Evolutionary conservation across 495 filamentous ascomycete species (phyloP).

Genomic region (Rostrohypoxylon terebratum): DNA sequence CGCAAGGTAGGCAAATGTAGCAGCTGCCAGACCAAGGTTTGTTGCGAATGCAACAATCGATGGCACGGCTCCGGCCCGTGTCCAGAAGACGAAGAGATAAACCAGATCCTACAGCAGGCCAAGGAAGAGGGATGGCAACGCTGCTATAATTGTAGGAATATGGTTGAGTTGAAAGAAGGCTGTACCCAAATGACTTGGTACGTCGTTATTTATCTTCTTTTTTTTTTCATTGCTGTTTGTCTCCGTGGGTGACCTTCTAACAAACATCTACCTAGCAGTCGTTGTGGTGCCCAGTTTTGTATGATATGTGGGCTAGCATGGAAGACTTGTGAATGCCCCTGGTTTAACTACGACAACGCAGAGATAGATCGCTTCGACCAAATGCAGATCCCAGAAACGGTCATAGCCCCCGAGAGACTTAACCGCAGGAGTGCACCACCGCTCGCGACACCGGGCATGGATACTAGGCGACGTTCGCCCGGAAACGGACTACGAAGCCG

Average conservation of each 20-base stretch:
- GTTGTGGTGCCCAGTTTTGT: slow-evolving; percentile 84
- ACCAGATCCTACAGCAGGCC: slow-evolving; percentile 72
- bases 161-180: slow-evolving; percentile 83
- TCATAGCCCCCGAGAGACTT: slow-evolving; percentile 45
- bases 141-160: slow-evolving; percentile 77
- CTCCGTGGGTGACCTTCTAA: slow-evolving; percentile 27
- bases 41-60: slow-evolving; percentile 74
- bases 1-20: slow-evolving; percentile 70
- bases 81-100: slow-evolving; percentile 75
- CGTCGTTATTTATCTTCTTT: slow-evolving; percentile 42
- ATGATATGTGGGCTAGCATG: slow-evolving; percentile 81
- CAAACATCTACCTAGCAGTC: slow-evolving; percentile 55
- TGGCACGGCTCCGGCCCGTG: slow-evolving; percentile 77
- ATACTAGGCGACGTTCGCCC: slow-evolving; percentile 25
- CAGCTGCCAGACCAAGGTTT: slow-evolving; percentile 79
- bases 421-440: slow-evolving; percentile 28
- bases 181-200: slow-evolving; percentile 90
- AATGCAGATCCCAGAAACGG: slow-evolving; percentile 64
- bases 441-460: slow-evolving; percentile 10
- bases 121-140: slow-evolving; percentile 80
- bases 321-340: slow-evolving; percentile 85
- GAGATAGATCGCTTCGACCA: slow-evolving; percentile 69
- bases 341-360: slow-evolving; percentile 75
- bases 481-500: slow-evolving; percentile 49
- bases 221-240: background rate